Evolutionary conservation across 2,329 filamentous ascomycete genomes (phyloP), one percentile per base, ranked within the genome.

Genomic region (Pseudogymnoascus pannorum): DNA sequence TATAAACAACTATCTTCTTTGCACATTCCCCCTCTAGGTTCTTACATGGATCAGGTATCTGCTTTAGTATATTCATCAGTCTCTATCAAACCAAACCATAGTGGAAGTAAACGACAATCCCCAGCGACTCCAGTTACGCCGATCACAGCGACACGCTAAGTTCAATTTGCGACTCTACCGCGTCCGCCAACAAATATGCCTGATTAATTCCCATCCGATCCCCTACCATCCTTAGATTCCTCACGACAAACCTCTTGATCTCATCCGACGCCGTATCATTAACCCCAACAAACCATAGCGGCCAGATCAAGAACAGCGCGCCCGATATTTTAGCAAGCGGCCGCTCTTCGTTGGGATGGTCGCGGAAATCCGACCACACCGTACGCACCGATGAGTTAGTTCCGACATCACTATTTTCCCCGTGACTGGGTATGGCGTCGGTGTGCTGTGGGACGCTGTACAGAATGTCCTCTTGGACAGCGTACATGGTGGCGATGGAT

Each of bases 241-340:
- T 65, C 2, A 66, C 61, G 6, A 64, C 64, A 58, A 68, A 72
- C 1, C 57, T 42, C 16, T 62, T 57, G 2, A 66, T 58, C 6
- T 60, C 61, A 1, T 62, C 54, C 1, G 65, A 64, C 2, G 65
- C 31, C 0, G 63, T 31, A 35, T 66, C 65, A 31, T 67, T 58
- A 3, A 64, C 61, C 0, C 67, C 70, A 12, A 61, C 68, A 36
- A 70, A 62, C 58, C 64, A 72, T 5, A 71, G 58, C 1, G 69
- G 69, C 70, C 70, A 72, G 3, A 72, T 64, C 0, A 71, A 31
- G 24, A 70, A 70, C 22, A 66, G 62, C 2, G 64, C 67, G 6
- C 65, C 65, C 2, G 65, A 65, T 66, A 64, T 5, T 63, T 66
- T 48, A 14, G 42, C 42, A 48, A 48, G 42, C 42, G 42, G 42